Conservation (phyloP, 225 moss, liverwort and hornwort genomes). For the Climacium dendroides region DNA sequence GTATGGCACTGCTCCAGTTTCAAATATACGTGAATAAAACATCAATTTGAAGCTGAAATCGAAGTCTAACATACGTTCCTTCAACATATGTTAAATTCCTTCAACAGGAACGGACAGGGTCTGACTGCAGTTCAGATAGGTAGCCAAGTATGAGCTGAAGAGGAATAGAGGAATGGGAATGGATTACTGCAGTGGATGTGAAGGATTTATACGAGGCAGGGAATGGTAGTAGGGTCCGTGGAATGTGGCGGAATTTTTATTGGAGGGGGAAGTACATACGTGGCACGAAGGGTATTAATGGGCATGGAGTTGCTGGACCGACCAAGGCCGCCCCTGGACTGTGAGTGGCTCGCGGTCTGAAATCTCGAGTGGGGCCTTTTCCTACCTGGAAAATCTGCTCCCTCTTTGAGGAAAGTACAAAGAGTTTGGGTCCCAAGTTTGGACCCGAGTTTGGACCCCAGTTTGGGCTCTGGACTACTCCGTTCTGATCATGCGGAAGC, state of each 20-base stretch:
- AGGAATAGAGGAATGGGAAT: background rate
- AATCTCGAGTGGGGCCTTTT: background rate
- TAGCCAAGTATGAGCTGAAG: background rate
- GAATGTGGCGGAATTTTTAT: background rate
- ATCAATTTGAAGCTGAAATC: background rate
- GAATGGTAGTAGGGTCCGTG: background rate
- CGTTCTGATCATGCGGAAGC: background rate
- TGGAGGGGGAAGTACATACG: background rate
- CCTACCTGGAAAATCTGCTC: background rate
- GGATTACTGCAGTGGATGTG: background rate
- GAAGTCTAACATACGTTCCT: background rate
- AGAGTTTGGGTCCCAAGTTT: no score
- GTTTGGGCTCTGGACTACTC: no score
- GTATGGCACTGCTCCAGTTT: background rate
- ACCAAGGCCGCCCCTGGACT: constrained; percentile 1
- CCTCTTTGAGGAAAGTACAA: background rate
- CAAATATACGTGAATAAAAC: background rate
- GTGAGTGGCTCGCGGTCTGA: background rate
- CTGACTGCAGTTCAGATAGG: background rate
- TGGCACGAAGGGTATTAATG: background rate
- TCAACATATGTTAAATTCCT: background rate
- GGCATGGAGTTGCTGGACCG: background rate
- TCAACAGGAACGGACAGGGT: background rate
- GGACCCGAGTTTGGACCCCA: background rate
- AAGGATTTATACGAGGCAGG: background rate